These are phyloP conservation scores for Aspergillus luchuensis DNA, from an alignment of 2,329 filamentous ascomycete species.

Conservation along the genomic window DNA sequence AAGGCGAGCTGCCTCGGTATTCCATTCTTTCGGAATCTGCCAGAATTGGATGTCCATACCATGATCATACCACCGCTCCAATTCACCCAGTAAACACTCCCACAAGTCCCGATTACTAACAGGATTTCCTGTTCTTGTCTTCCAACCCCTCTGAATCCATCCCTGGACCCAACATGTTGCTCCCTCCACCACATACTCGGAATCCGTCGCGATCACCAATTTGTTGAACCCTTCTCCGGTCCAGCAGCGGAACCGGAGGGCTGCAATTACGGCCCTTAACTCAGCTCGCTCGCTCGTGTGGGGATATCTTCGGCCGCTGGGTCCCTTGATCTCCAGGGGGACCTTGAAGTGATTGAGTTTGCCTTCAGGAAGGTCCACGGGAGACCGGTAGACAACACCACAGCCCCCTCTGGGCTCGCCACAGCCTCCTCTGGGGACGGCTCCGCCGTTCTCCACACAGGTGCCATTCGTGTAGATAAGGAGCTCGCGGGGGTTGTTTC, in stretches of 20 bases:
- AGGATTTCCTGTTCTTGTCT: conserved; percentile 28
- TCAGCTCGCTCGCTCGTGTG: neutral
- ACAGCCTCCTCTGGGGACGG: neutral
- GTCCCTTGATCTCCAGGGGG: neutral
- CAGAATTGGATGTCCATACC: conserved; percentile 51
- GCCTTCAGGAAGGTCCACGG: neutral
- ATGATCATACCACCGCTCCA: conserved; percentile 32
- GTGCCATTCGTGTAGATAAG: neutral
- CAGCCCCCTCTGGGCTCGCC: neutral
- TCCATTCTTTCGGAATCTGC: conserved; percentile 50
- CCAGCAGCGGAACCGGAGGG: neutral
- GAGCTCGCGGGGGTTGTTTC: neutral
- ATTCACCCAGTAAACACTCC: conserved; percentile 50
- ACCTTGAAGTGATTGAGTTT: neutral
- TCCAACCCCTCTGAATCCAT: conserved; percentile 54
- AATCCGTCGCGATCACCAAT: conserved; percentile 59
- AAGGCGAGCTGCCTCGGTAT: conserved; percentile 44
- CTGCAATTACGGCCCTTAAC: neutral
- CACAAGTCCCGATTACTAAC: conserved; percentile 59
- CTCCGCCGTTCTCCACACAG: neutral
- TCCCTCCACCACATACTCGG: conserved; percentile 53
- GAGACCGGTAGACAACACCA: neutral
- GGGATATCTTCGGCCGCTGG: neutral
- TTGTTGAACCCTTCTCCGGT: conserved; percentile 42
- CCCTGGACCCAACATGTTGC: conserved; percentile 46